Percentiles rank a stretch among this genome's conserved stretches.
Evolutionary conservation across 2,329 filamentous ascomycete species (phyloP).

Genomic region (Verticillium nubilum): DNA sequence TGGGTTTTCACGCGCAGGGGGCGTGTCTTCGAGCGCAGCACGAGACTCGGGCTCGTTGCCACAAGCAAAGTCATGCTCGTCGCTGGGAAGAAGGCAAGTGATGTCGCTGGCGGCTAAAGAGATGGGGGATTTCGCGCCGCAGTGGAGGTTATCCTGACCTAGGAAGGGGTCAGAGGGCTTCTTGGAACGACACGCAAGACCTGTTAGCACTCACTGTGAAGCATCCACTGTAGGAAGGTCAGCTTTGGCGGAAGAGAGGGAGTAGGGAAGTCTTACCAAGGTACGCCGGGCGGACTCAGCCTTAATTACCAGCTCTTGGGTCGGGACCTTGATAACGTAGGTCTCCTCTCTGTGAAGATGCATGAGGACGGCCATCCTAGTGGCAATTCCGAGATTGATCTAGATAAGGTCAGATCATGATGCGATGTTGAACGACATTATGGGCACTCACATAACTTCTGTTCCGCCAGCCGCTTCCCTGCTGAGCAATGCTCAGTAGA

Average conservation of each 20-base stretch:
- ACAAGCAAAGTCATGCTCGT: constrained; percentile 45
- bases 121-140: constrained; percentile 44
- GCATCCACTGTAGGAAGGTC: constrained; percentile 42
- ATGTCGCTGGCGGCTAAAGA: constrained; percentile 48
- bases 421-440: too few relatives aligned
- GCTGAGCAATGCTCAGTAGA: constrained; percentile 52
- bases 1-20: constrained; percentile 41
- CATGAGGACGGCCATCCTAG: constrained; percentile 51
- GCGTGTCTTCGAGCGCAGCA: constrained; percentile 48
- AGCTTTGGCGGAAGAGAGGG: neutral
- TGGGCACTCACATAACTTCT: constrained; percentile 43
- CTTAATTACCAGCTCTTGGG: constrained; percentile 37
- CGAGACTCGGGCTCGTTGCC: constrained; percentile 42
- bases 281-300: constrained; percentile 53
- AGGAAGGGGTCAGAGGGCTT: neutral
- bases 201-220: constrained; percentile 37
- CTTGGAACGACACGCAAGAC: neutral
- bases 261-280: constrained; percentile 31
- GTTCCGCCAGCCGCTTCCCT: constrained; percentile 48
- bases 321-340: constrained; percentile 37
- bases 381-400: constrained; percentile 52
- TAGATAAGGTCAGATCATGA: constrained; percentile 19
- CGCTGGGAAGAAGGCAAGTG: constrained; percentile 46
- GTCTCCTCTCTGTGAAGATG: constrained; percentile 51
- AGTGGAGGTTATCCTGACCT: constrained; percentile 52